Base-by-base conservation (phyloP, 1,284 basidiomycete species). In the Papiliotrema laurentii region DNA sequence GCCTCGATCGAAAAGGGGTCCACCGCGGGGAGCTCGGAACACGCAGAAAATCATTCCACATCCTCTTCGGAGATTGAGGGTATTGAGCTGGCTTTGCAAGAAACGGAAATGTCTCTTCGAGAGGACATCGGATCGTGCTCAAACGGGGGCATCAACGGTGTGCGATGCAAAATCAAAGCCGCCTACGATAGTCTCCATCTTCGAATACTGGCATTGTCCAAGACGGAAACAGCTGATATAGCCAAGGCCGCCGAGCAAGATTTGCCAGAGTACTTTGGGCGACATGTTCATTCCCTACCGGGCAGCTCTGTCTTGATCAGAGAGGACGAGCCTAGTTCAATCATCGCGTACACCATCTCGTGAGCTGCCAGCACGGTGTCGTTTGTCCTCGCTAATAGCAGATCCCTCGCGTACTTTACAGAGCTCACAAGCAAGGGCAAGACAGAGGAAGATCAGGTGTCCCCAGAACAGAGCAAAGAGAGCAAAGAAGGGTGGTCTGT, bases 221-320 rank as follows among this genome's bases (percentile, higher is more conserved):
- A n/a, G n/a, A n/a, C 78, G 84, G 69, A 77, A 74, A 66, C 83
- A 85, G 58, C 80, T 49, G 34, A 28, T 27, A n/a, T n/a, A 3
- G 5, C 36, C 1, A 45, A 42, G 21, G 30, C 85, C 65, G 58
- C 68, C 48, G 22, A 57, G 49, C 4, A 56, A 49, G 16, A 53
- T 44, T 21, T 37, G 56, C 85, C 85, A 0, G 77, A 77, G 25
- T 87, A 84, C 36, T 51, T 50, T 81, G 68, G 68, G n/a, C 72
- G 69, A 18, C 77, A 77, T 6, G 81, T 77, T 56, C 83, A 87
- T 72, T 80, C 79, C 30, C 73, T 85, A 16, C 85, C 85, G 14
- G 81, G 82, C 3, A 80, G 83, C 9, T 81, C 80, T 55, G 76
- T 87, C 2, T 76, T 88, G 45, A 78, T 87, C 7, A 68, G 80